Conservation (phyloP, 1,284 basidiomycete species). For the Trichosporon sp. region DNA sequence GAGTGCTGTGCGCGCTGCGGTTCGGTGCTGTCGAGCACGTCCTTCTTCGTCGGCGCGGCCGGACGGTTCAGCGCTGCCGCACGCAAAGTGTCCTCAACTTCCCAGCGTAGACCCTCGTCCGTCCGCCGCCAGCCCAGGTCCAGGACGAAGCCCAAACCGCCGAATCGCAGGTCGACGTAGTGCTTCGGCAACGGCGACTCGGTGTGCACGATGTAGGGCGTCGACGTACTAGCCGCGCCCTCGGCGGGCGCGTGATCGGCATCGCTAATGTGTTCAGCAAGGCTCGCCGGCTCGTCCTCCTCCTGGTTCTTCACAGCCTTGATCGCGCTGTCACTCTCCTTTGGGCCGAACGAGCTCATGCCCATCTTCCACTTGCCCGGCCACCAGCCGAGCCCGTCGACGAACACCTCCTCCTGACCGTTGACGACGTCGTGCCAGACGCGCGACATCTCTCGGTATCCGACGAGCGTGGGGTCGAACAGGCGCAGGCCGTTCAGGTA, state of each 20-base stretch:
- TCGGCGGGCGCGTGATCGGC: background rate
- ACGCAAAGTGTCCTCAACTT: slow-evolving; percentile 36
- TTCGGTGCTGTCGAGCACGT: slow-evolving; percentile 9
- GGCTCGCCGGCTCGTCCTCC: background rate
- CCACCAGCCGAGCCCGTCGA: slow-evolving; percentile 21
- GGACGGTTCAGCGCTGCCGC: slow-evolving; percentile 21
- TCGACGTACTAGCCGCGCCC: background rate
- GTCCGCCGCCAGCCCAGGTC: slow-evolving; percentile 47
- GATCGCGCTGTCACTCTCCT: slow-evolving; percentile 3
- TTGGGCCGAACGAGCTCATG: slow-evolving; percentile 8
- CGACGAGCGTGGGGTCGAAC: slow-evolving; percentile 45
- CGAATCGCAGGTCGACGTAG: slow-evolving; percentile 44
- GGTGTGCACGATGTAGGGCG: background rate
- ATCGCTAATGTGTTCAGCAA: background rate
- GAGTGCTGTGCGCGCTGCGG: slow-evolving; percentile 14
- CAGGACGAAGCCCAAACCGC: slow-evolving; percentile 45
- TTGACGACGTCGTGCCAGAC: slow-evolving; percentile 27
- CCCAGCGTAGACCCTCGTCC: slow-evolving; percentile 47
- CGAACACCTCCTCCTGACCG: background rate
- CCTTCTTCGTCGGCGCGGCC: background rate
- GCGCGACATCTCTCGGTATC: slow-evolving; percentile 36
- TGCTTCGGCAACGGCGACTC: slow-evolving; percentile 32
- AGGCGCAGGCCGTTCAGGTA: slow-evolving; percentile 39
- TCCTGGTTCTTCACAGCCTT: background rate
- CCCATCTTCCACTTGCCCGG: slow-evolving; percentile 24